Evolutionary conservation across 2,329 filamentous ascomycete genomes (phyloP).

Genomic region (Fusarium liriodendri): DNA sequence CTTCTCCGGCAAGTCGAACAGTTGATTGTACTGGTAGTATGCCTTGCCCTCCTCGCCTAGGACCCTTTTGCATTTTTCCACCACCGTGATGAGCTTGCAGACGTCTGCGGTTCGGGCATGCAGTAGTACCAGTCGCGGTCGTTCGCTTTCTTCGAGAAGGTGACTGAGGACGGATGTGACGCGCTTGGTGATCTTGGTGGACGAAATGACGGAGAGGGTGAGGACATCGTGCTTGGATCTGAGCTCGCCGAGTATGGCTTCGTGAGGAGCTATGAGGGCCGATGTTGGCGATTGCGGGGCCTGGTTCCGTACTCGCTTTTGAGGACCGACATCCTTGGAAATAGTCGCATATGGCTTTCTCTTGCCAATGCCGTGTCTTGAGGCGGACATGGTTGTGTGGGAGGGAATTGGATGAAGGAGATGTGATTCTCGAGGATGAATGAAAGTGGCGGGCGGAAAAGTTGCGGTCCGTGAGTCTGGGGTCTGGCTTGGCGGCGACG

Average conservation of each 20-base stretch:
- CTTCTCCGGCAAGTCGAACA: conserved; percentile 60
- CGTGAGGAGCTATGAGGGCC: conserved; percentile 52
- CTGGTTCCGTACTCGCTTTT: conserved; percentile 10
- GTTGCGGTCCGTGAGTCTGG: conserved; percentile 19
- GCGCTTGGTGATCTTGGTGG: conserved; percentile 68
- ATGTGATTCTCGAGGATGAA: neutral
- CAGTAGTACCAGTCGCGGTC: conserved; percentile 56
- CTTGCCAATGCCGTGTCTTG: conserved; percentile 25
- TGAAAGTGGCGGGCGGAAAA: conserved; percentile 30
- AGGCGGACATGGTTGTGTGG: conserved; percentile 30
- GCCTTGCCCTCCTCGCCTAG: conserved; percentile 58
- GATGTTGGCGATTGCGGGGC: conserved; percentile 14
- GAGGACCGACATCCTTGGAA: neutral
- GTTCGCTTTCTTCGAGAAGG: conserved; percentile 48
- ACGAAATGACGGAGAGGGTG: conserved; percentile 67
- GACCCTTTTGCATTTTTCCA: conserved; percentile 72
- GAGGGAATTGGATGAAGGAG: conserved; percentile 14
- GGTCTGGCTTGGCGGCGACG: conserved; percentile 28
- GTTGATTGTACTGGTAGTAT: conserved; percentile 69
- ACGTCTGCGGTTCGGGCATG: conserved; percentile 63
- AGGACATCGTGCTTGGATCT: conserved; percentile 61
- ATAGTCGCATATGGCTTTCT: conserved; percentile 25
- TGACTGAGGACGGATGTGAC: conserved; percentile 59
- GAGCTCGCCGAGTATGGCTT: conserved; percentile 57
- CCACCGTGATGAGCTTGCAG: conserved; percentile 75